A percentile compares a stretch with the other conserved stretches of the same genome.
These are phyloP conservation scores for Keithomyces neogunnii DNA, from an alignment of 2,329 filamentous ascomycete species.

Conservation along the genomic window DNA sequence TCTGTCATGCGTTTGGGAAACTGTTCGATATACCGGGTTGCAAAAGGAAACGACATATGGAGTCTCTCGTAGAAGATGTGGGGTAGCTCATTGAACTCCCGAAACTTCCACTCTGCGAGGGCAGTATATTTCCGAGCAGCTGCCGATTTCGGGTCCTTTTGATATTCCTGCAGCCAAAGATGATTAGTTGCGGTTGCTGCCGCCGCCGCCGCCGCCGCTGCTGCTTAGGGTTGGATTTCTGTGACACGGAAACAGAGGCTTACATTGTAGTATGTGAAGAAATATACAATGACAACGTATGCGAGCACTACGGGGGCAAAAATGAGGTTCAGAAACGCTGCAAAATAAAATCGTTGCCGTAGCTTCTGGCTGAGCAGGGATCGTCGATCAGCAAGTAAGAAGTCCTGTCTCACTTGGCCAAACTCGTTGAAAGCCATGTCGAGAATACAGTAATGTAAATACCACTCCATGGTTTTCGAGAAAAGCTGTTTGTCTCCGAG, in stretches of 20 bases:
- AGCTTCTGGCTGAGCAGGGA: conserved; percentile 70
- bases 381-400: conserved; percentile 76
- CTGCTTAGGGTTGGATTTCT: not conserved
- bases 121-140: conserved; percentile 79
- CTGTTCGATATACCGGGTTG: conserved; percentile 85
- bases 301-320: conserved; percentile 81
- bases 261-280: conserved; percentile 91
- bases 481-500: conserved; percentile 72
- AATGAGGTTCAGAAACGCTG: conserved; percentile 77
- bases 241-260: conserved; percentile 18
- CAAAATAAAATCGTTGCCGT: conserved; percentile 69
- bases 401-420: conserved; percentile 78
- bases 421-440: conserved; percentile 90
- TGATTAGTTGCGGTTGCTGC: not conserved
- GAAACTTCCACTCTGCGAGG: conserved; percentile 94
- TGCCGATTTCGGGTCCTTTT: conserved; percentile 85
- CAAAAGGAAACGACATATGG: conserved; percentile 92
- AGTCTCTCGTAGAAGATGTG: conserved; percentile 85
- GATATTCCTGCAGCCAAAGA: conserved; percentile 60
- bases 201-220: too few relatives aligned
- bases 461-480: conserved; percentile 87
- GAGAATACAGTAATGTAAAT: conserved; percentile 79
- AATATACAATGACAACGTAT: conserved; percentile 80
- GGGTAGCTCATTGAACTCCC: conserved; percentile 93
- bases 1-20: conserved; percentile 94